Percentiles rank a stretch among this genome's conserved stretches.
These are phyloP conservation scores for Phaeodactylum tricornutum DNA, from an alignment of 108 stramenopile species.

Conservation along the genomic window DNA sequence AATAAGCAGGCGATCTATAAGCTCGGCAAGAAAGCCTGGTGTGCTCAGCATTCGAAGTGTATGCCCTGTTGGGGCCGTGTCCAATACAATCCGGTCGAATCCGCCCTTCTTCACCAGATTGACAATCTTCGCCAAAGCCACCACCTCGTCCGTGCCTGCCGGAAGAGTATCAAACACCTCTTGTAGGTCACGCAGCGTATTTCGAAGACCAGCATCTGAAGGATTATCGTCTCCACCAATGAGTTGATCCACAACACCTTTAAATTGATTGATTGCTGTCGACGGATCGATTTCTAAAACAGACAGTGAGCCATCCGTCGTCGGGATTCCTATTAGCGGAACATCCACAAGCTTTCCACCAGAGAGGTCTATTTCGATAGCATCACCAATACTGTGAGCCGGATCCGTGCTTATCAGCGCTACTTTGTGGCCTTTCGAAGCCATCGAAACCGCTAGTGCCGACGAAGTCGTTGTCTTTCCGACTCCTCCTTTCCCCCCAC, in stretches of 20 bases:
- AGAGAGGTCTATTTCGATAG: conserved; percentile 61
- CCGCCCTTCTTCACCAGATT: conserved; percentile 69
- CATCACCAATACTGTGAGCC: conserved; percentile 95
- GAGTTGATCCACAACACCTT: conserved; percentile 58
- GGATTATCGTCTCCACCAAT: conserved; percentile 30
- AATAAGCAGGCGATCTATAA: conserved; percentile 61
- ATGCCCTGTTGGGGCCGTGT: conserved; percentile 96
- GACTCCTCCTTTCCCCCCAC: conserved; percentile 87
- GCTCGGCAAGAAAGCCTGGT: conserved; percentile 67
- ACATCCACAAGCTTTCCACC: conserved; percentile 59
- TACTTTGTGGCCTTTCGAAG: conserved; percentile 74
- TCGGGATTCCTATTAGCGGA: conserved; percentile 63
- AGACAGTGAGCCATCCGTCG: conserved; percentile 64
- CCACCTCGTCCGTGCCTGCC: conserved; percentile 90
- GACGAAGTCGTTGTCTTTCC: conserved; percentile 86
- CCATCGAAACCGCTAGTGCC: conserved; percentile 80
- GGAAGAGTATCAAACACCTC: conserved; percentile 82
- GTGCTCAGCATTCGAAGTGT: conserved; percentile 87
- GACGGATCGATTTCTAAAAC: conserved; percentile 80
- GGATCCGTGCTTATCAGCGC: conserved; percentile 92
- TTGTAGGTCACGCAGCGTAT: conserved; percentile 56
- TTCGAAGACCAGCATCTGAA: conserved; percentile 25
- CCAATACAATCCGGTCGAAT: conserved; percentile 88
- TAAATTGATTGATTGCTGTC: conserved; percentile 60
- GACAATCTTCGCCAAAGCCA: conserved; percentile 85